Conservation (phyloP, 352 stramenopile genomes). For the Peronospora farinosa region DNA sequence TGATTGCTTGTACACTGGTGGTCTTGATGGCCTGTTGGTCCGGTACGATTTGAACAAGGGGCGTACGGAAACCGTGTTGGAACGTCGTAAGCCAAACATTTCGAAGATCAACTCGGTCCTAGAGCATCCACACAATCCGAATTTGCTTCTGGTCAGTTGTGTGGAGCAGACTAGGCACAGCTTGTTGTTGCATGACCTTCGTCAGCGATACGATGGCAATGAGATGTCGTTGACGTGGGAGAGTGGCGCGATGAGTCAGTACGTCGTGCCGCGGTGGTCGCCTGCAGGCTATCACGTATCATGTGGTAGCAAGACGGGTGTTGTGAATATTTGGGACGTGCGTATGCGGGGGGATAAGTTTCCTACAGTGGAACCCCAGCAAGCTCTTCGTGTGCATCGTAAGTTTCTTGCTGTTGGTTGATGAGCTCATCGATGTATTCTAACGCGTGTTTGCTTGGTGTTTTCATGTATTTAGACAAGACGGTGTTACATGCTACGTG, state of each 20-base stretch:
- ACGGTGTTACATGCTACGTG: slow-evolving; percentile 82
- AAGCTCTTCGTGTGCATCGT: slow-evolving; percentile 70
- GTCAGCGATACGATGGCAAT: slow-evolving; percentile 39
- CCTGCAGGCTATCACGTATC: slow-evolving; percentile 60
- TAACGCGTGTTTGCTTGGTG: slow-evolving; percentile 10
- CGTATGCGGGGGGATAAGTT: slow-evolving; percentile 56
- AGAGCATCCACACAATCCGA: slow-evolving; percentile 78
- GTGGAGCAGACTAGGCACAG: slow-evolving; percentile 61
- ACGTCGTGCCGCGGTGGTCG: slow-evolving; percentile 80
- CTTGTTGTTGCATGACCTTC: slow-evolving; percentile 68
- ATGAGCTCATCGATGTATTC: slow-evolving; percentile 2
- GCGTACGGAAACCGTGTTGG: slow-evolving; percentile 38
- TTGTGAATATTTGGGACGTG: slow-evolving; percentile 76
- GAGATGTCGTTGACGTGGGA: slow-evolving; percentile 67
- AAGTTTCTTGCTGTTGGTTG: slow-evolving; percentile 27
- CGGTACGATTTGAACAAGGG: slow-evolving; percentile 62
- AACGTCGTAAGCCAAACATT: slow-evolving; percentile 70
- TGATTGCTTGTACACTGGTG: slow-evolving; percentile 58
- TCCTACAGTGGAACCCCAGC: slow-evolving; percentile 55
- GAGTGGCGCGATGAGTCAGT: slow-evolving; percentile 72
- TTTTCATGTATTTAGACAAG: slow-evolving; percentile 46
- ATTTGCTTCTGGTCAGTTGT: slow-evolving; percentile 70
- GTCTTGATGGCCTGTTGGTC: slow-evolving; percentile 63
- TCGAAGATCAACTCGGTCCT: slow-evolving; percentile 81
- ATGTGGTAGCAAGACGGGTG: slow-evolving; percentile 56